Evolutionary conservation across 495 filamentous ascomycete genomes (phyloP).

Genomic region (Achaetomiella virescens): DNA sequence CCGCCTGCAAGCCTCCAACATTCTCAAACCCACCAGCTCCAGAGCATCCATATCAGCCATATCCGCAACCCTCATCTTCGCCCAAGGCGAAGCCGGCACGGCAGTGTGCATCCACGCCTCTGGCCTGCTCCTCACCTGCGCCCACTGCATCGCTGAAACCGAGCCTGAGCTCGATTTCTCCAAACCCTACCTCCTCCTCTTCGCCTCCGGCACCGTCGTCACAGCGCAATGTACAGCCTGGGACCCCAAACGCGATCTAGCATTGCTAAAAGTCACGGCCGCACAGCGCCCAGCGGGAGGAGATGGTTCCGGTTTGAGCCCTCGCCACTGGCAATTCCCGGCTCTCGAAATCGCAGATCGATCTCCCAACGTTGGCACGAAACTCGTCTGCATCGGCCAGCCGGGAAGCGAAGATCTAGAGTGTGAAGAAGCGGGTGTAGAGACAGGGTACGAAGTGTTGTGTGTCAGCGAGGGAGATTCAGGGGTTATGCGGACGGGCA

Average conservation of each 20-base stretch:
- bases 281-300: slow-evolving; percentile 3
- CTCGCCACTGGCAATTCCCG: not conserved
- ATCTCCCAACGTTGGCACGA: slow-evolving; percentile 2
- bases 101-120: slow-evolving; percentile 39
- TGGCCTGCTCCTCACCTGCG: slow-evolving; percentile 42
- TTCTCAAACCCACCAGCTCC: too few relatives aligned
- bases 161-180: slow-evolving; percentile 19
- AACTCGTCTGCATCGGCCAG: slow-evolving; percentile 35
- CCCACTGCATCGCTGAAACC: slow-evolving; percentile 42
- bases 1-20: slow-evolving; percentile 7
- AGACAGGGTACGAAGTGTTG: slow-evolving; percentile 41
- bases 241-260: slow-evolving; percentile 37
- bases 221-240: slow-evolving; percentile 32
- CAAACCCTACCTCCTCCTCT: slow-evolving; percentile 33
- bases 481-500: slow-evolving; percentile 32
- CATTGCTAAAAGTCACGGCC: slow-evolving; percentile 31
- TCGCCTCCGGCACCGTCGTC: slow-evolving; percentile 32
- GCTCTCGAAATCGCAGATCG: slow-evolving; percentile 4
- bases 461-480: slow-evolving; percentile 35
- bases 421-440: slow-evolving; percentile 17
- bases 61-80: slow-evolving; percentile 42
- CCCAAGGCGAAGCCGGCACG: slow-evolving; percentile 42
- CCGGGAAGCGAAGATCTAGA: slow-evolving; percentile 44
- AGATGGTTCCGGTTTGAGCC: not conserved
- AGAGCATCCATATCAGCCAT: not conserved